Base-by-base conservation (phyloP, 176 grass and related monocot genomes). In the Saccharum spontaneum region DNA sequence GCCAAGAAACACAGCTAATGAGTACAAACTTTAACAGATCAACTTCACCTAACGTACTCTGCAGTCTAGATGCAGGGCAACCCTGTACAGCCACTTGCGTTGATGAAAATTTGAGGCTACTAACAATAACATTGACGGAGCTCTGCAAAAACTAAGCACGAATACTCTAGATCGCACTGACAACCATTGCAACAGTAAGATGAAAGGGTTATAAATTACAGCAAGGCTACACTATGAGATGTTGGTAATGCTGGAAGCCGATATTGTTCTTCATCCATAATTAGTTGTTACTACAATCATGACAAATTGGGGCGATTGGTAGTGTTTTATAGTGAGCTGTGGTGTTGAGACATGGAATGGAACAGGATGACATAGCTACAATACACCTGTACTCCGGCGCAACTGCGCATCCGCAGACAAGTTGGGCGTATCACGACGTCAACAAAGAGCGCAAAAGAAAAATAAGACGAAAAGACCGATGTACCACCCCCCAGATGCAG, bases 1-100 rank as follows among this genome's bases (percentile, higher is more conserved):
- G 45, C 18, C 62, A 90, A 87, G 89, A 80, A 90, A 87, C 69
- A 74, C 57, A 26, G 76, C 23, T 64, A 62, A 84, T 84, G 86
- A 83, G 86, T 69, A 36, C 61, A 87, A 13, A 30, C 39, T 76
- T 82, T 46, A 75, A 80, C 48, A 52, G 26, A 79, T 83, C 84
- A 83, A 46, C 69, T 59, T 30, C 89, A 87, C 80, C 89, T 80
- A 75, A 52, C 76, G 16, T 80, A 49, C 80, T 66, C 49, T 70
- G 39, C 23, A 60, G 63, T 20, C 9, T 62, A 50, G 83, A 75
- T 63, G 80, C 76, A 71, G 64, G 13, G 71, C 11, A 31, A 81
- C 60, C 62, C 50, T 50, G 46, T 31, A 75, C 33, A 62, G 50
- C 61, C 49, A 70, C 84, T 80, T 84, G 76, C 76, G 40, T 90